Evolutionary conservation across 1,284 basidiomycete species (phyloP), one percentile per base, ranked within the genome.

Genomic region (Rhodotorula sp.): DNA sequence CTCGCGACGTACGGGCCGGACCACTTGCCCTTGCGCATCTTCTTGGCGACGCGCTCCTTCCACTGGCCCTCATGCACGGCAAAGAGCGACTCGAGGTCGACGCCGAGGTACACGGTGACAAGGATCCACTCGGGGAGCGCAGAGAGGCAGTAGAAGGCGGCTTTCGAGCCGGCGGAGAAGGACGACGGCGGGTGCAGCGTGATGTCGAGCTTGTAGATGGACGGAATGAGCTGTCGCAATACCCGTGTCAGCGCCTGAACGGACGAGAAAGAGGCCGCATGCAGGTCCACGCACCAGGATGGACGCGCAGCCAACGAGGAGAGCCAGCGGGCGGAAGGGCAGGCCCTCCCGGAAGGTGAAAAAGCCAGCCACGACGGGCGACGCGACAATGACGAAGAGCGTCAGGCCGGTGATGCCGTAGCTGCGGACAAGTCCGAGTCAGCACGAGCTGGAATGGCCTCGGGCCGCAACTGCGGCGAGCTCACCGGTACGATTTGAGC

Each of bases 91-190:
- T 66, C 45, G 61, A 74, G 56, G 58, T 71, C 55, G 54, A 64
- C 16, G 21, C 45, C 61, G 34, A 68, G 42, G 55, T 27, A 61
- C 3, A 64, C 12, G 13, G 57, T 14, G 5, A 48, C 50, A 17
- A 42, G 61, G 61, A 71, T 19, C 14, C n/a, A n/a, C 34, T 74
- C 69, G 49, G 72, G 72, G 10, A 68, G 56, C 13, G 27, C 13
- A 23, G 34, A 56, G 52, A 68, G 53, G 54, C 66, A 14, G 69
- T 74, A 74, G 64, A 74, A 74, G 54, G 44, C 66, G 50, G 64
- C 63, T 61, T 74, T 74, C 34, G 62, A 52, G 25, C 60, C 21
- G 19, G 10, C 7, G 4, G 64, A 50, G 63, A 57, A 8, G 44
- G 27, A 41, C 41, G 66, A 45, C 42, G 57, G 17, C 7, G 64